Percentiles rank a stretch among this genome's conserved stretches.
phyloP scores from a whole-genome alignment of 202 grass and related monocot species.

The Schoenoplectus triqueter region DNA sequence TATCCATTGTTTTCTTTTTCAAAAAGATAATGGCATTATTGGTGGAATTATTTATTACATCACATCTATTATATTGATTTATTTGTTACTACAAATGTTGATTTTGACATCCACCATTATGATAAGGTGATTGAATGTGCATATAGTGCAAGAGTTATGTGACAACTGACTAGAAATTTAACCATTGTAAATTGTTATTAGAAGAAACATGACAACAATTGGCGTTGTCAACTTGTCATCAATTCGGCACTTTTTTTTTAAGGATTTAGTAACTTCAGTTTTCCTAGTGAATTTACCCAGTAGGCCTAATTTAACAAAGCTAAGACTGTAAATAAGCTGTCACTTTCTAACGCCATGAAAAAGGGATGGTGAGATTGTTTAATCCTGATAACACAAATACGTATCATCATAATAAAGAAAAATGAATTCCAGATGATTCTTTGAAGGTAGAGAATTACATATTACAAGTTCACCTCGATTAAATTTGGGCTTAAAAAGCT shows the following conservation, averaged over 20 bases:
- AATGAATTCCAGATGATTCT: no score
- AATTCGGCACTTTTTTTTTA: not conserved
- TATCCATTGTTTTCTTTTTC: not conserved
- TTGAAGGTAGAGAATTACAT: no score
- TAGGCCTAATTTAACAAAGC: not conserved
- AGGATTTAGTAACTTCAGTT: not conserved
- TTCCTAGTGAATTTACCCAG: not conserved
- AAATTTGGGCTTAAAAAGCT: not conserved
- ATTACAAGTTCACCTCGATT: not conserved
- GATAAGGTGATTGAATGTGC: not conserved
- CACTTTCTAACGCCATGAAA: not conserved
- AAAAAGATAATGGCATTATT: not conserved
- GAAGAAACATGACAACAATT: not conserved
- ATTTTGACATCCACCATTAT: not conserved
- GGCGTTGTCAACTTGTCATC: not conserved
- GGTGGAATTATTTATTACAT: not conserved
- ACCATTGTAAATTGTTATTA: not conserved
- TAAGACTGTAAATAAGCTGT: not conserved
- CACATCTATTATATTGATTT: not conserved
- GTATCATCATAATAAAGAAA: no score
- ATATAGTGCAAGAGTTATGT: not conserved
- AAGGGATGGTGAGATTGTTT: no score
- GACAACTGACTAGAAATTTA: conserved; percentile 12
- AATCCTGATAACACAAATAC: no score
- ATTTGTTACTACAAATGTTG: conserved; percentile 8